phyloP scores from a whole-genome alignment of 768 basidiomycete species.

The Leccinellum rugosiceps region DNA sequence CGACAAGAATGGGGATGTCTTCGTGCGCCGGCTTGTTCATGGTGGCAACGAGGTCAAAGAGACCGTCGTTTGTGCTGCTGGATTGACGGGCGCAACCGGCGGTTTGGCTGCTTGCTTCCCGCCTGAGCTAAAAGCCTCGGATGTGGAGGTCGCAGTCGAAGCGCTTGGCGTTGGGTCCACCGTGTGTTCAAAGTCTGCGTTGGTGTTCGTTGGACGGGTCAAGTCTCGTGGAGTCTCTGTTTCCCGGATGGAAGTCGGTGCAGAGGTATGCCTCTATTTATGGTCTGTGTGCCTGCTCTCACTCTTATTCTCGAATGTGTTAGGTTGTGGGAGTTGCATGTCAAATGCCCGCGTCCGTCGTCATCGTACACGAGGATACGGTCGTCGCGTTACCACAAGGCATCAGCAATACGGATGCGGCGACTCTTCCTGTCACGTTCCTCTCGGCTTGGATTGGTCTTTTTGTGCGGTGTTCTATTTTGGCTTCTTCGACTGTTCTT shows the following conservation, averaged over 20 bases:
- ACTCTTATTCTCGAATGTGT: background rate
- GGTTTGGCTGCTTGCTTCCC: slow-evolving; percentile 20
- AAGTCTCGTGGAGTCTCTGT: slow-evolving; percentile 16
- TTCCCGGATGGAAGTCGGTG: slow-evolving; percentile 2
- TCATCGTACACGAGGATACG: slow-evolving; percentile 14
- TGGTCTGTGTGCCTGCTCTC: background rate
- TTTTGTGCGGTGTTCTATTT: slow-evolving; percentile 15
- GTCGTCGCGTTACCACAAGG: slow-evolving; percentile 15
- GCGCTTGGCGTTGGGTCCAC: slow-evolving; percentile 10
- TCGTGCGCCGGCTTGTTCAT: slow-evolving; percentile 29
- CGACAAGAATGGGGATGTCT: slow-evolving; percentile 22
- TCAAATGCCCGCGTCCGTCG: slow-evolving; percentile 13
- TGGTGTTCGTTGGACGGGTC: slow-evolving; percentile 17
- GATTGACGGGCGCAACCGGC: slow-evolving; percentile 9
- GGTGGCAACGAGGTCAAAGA: slow-evolving; percentile 22
- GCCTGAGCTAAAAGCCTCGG: slow-evolving; percentile 12
- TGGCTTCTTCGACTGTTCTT: slow-evolving; percentile 21
- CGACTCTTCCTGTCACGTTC: slow-evolving; percentile 19
- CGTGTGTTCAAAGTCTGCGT: slow-evolving; percentile 10
- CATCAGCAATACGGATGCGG: slow-evolving; percentile 16
- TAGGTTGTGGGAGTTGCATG: slow-evolving; percentile 20
- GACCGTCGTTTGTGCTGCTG: slow-evolving; percentile 9
- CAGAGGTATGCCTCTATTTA: slow-evolving; percentile 1
- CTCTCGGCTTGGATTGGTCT: slow-evolving; percentile 29
- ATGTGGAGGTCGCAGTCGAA: slow-evolving; percentile 19